Conservation (phyloP, 257 asterid species). For the Craterostigma plantagineum region DNA sequence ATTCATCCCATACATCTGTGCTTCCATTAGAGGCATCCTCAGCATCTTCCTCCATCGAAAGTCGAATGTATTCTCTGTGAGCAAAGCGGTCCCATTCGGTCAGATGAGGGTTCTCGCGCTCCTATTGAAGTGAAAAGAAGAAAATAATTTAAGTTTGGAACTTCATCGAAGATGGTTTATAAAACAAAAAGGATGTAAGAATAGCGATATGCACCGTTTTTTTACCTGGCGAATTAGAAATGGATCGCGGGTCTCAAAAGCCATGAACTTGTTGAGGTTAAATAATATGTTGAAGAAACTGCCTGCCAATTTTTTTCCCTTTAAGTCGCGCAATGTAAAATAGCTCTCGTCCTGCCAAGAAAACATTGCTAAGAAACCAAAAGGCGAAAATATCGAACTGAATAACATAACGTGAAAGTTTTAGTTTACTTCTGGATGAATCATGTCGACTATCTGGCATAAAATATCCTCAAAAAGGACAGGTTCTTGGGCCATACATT, state of each 20-base stretch:
- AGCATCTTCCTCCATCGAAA: constrained; percentile 99
- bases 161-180: neutral
- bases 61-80: constrained; percentile 96
- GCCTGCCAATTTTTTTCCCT: constrained; percentile 82
- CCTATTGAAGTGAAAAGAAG: constrained; percentile 27
- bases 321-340: constrained; percentile 63
- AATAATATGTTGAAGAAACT: constrained; percentile 86
- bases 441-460: constrained; percentile 98
- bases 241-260: constrained; percentile 97
- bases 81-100: constrained; percentile 99
- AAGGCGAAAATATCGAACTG: constrained; percentile 5
- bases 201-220: constrained; percentile 4
- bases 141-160: neutral
- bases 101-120: constrained; percentile 94
- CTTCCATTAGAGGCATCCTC: constrained; percentile 98
- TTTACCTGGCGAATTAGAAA: constrained; percentile 93
- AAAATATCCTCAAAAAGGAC: constrained; percentile 96
- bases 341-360: constrained; percentile 71
- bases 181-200: neutral
- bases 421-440: constrained; percentile 62
- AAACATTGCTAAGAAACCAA: constrained; percentile 10
- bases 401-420: neutral
- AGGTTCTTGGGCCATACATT: constrained; percentile 99
- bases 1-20: constrained; percentile 98
- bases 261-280: constrained; percentile 97